Percentiles rank a stretch among this genome's conserved stretches.
phyloP scores from a whole-genome alignment of 1,139 yeast species.

The Hyphopichia fennica region DNA sequence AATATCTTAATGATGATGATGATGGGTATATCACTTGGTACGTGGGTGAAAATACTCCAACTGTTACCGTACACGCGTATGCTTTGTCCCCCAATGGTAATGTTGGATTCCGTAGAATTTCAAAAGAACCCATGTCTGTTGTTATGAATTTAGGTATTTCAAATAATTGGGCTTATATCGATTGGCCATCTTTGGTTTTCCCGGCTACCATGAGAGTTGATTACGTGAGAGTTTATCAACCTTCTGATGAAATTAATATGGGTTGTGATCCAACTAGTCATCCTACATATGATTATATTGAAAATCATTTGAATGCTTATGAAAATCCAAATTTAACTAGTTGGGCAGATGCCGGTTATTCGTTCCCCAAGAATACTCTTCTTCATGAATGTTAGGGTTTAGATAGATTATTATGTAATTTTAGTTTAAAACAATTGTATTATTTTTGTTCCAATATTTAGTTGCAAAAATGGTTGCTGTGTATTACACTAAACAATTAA shows the following conservation, averaged over 20 bases:
- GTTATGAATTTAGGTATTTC: conserved; percentile 79
- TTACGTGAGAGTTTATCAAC: conserved; percentile 80
- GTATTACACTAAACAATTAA: no score
- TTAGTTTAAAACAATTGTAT: no score
- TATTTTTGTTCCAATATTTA: neutral
- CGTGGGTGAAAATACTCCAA: conserved; percentile 62
- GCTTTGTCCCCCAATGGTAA: conserved; percentile 84
- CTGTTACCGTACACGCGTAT: conserved; percentile 58
- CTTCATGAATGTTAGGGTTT: conserved; percentile 4
- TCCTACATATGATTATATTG: conserved; percentile 76
- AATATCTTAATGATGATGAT: conserved; percentile 65
- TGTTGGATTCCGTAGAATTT: conserved; percentile 67
- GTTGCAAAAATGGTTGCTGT: neutral
- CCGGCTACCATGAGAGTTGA: conserved; percentile 71
- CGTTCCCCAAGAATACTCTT: conserved; percentile 50
- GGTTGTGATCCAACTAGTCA: conserved; percentile 76
- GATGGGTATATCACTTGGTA: conserved; percentile 82
- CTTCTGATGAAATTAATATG: conserved; percentile 45
- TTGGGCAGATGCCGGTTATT: conserved; percentile 69
- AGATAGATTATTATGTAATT: no score
- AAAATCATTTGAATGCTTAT: conserved; percentile 63
- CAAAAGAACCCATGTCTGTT: conserved; percentile 86
- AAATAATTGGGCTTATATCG: conserved; percentile 79
- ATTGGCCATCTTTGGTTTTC: conserved; percentile 69
- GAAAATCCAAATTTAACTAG: conserved; percentile 59